A percentile compares a stretch with the other conserved stretches of the same genome.
phyloP scores from a whole-genome alignment of 83 land plant species.

The Picea mariana region DNA sequence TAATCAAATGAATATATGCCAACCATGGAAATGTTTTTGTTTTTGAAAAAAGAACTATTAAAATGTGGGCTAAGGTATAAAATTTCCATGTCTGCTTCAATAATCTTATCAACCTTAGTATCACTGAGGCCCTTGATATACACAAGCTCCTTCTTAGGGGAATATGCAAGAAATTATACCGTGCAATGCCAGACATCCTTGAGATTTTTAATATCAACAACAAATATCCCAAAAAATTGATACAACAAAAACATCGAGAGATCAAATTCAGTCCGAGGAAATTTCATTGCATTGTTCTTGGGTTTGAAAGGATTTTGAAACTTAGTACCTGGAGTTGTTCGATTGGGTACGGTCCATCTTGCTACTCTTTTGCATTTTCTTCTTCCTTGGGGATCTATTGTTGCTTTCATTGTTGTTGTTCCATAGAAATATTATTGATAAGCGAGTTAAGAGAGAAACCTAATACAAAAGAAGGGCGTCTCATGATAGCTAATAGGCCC shows the following conservation, averaged over 20 bases:
- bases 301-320: conserved; percentile 1
- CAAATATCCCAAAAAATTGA: conserved; percentile 80
- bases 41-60: too few species aligned
- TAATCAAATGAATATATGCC: too few species aligned
- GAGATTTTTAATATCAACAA: conserved; percentile 86
- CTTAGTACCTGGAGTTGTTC: conserved; percentile 85
- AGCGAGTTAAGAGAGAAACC: too few species aligned
- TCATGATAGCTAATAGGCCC: too few species aligned
- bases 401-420: conserved; percentile 38
- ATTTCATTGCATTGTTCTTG: too few species aligned
- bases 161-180: conserved; percentile 85
- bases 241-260: not conserved
- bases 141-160: conserved; percentile 93
- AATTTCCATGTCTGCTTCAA: conserved; percentile 72
- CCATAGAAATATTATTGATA: conserved; percentile 1
- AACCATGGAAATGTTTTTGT: too few species aligned
- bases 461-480: too few species aligned
- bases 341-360: conserved; percentile 85
- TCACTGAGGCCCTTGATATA: conserved; percentile 49
- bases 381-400: conserved; percentile 34
- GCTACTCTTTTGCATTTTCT: conserved; percentile 53
- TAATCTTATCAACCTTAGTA: too few species aligned
- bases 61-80: too few species aligned
- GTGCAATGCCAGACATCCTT: conserved; percentile 93
- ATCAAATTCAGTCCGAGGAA: not conserved